Base-by-base conservation (phyloP, 1,139 yeast species). In the Yamadazyma dendronema region DNA sequence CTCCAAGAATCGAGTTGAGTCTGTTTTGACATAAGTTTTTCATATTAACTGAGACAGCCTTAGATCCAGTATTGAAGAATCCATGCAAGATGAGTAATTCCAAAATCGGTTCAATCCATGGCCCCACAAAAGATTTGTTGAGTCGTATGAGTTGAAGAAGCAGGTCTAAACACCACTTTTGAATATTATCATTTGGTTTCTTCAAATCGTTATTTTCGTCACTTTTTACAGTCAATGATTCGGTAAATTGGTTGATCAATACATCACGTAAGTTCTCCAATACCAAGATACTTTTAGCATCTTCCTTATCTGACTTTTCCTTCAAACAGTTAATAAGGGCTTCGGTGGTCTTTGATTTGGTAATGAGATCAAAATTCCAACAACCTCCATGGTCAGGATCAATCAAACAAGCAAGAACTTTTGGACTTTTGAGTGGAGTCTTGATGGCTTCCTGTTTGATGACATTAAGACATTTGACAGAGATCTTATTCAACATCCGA, bases 331-430 rank as follows among this genome's bases (percentile, higher is more conserved):
- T 77, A 42, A 70, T 42, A 15, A 87, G 61, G n/a, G 64, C 60
- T 36, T 79, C 82, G 11, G 79, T 64, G 0, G 89, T 77, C 54
- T 82, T 86, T 0, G 92, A 67, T 53, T 84, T 88, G 4, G 96
- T 84, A 23, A 85, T 57, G 43, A 77, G 72, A 57, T 92, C 97
- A 61, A 90, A 89, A 47, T 81, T 81, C 75, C 76, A 70, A 33
- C 84, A 68, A 3, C 85, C 79, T 8, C 87, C 85, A 32, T 60
- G 58, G 2, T 62, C 54, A 30, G 78, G 76, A 36, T 69, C 62
- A 14, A 82, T 53, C 11, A 87, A 54, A 7, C 72, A 61, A n/a
- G 62, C 46, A 9, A 84, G 53, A 10, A 79, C 60, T 4, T 71
- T 65, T 0, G 79, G 67, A 5, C 79, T 68, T 40, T 77, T 74